Base-by-base conservation (phyloP, 2,329 filamentous ascomycete species). In the Fusarium avenaceum region DNA sequence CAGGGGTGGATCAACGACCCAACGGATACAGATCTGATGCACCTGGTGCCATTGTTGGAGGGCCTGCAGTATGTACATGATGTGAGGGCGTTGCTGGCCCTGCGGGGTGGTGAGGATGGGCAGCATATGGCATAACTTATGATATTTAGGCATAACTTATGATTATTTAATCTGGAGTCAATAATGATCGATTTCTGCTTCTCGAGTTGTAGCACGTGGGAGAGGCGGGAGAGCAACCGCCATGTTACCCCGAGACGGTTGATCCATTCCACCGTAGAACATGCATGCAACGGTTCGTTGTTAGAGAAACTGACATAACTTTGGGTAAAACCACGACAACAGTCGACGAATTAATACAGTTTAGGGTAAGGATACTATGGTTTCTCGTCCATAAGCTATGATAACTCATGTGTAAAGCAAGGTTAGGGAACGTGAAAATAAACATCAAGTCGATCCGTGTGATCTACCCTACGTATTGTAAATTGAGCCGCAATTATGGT, bases 1-100 rank as follows among this genome's bases (percentile, higher is more conserved):
- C 95, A 98, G 83, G 96, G 96, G 76, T 99, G 96, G 96, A 98
- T 99, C 81, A 97, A 91, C 79, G 96, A 99, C 81, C 96, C 96
- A 22, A 98, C 96, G 26, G 96, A 99, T 81, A 96, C 94, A 77
- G 95, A 97, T 77, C 85, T 99, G 70, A 86, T 98, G 79, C 93
- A 98, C 79, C 85, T 99, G 63, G 90, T 99, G 60, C 96, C 96
- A 32, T 84, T 98, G 74, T 85, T 99, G 44, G 96, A 99, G 81
- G 96, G 93, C 19, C 82, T 99, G 75, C 96, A 98, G 82, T 97
- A 98, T 80, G 94, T 96, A 71, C 97, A 95, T 52, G 96, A 99
- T 80, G 95, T 99, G 62, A 88, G 96, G 74, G 94, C 96, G 48
- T 84, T 98, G 67, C 84, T 99, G 75, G 94, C 94, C 57, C 84